Percentiles rank a stretch among this genome's conserved stretches.
phyloP scores from a whole-genome alignment of 352 stramenopile species.

The Albugo candida region DNA sequence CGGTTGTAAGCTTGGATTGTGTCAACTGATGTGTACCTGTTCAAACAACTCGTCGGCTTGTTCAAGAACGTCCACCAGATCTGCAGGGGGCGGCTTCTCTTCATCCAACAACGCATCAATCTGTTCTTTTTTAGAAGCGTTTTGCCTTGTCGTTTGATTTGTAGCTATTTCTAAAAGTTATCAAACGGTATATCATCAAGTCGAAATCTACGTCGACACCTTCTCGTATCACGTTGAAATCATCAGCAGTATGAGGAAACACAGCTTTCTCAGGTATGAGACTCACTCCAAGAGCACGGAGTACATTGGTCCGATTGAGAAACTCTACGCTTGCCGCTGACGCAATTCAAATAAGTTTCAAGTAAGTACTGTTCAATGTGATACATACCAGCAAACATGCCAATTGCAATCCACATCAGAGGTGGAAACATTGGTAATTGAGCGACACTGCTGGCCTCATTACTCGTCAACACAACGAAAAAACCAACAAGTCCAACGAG shows the following conservation, averaged over 20 bases:
- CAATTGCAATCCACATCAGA: conserved; percentile 60
- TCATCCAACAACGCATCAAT: conserved; percentile 2
- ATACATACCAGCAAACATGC: conserved; percentile 40
- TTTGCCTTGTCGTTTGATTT: too few relatives aligned
- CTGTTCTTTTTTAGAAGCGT: too few relatives aligned
- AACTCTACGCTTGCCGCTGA: conserved; percentile 30
- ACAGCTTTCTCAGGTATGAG: conserved; percentile 21
- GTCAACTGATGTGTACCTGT: conserved; percentile 22
- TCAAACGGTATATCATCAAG: too few relatives aligned
- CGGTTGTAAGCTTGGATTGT: conserved; percentile 2
- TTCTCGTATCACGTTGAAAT: conserved; percentile 24
- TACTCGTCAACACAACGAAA: conserved; percentile 31
- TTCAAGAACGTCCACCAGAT: conserved; percentile 16
- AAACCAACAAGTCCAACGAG: conserved; percentile 39
- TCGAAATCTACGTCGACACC: too few relatives aligned
- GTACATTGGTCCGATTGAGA: conserved; percentile 10
- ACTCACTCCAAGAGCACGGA: conserved; percentile 18
- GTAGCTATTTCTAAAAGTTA: too few relatives aligned
- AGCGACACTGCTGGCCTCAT: conserved; percentile 17
- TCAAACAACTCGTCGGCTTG: conserved; percentile 28
- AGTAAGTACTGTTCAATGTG: background rate
- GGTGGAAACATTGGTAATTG: conserved; percentile 61
- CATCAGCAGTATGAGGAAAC: conserved; percentile 26
- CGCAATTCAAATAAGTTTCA: background rate
- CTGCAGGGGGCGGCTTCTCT: conserved; percentile 15